Percentiles rank a stretch among this genome's conserved stretches.
These are phyloP conservation scores for Fusarium sarcochroum DNA, from an alignment of 2,329 filamentous ascomycete genomes.

Conservation along the genomic window DNA sequence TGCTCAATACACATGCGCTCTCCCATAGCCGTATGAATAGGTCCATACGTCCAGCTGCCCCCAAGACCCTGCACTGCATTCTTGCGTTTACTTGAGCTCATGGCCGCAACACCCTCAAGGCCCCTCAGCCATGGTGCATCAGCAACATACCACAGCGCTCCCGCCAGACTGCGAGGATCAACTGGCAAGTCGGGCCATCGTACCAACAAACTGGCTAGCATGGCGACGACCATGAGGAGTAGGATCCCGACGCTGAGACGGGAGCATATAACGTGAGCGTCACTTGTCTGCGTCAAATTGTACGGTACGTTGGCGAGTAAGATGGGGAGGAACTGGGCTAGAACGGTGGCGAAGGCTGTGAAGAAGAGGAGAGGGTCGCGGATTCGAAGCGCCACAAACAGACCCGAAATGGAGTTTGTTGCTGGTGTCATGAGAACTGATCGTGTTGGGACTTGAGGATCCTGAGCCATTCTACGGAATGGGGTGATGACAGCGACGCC, in stretches of 20 bases:
- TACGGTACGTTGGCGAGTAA: constrained; percentile 64
- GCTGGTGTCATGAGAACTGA: constrained; percentile 59
- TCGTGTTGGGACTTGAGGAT: constrained; percentile 51
- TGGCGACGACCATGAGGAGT: constrained; percentile 57
- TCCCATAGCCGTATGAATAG: constrained; percentile 30
- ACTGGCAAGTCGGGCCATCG: constrained; percentile 60
- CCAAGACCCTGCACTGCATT: constrained; percentile 30
- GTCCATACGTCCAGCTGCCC: constrained; percentile 39
- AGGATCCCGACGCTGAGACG: constrained; percentile 57
- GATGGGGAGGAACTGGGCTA: constrained; percentile 64
- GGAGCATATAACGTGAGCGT: constrained; percentile 58
- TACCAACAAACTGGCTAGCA: constrained; percentile 57
- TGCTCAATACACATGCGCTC: constrained; percentile 40
- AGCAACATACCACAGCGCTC: constrained; percentile 59
- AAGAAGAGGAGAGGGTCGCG: constrained; percentile 57
- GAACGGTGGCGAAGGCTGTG: constrained; percentile 58
- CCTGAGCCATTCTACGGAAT: constrained; percentile 56
- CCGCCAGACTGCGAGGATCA: constrained; percentile 61
- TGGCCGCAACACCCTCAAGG: constrained; percentile 35
- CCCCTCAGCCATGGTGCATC: constrained; percentile 38
- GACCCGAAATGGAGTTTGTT: constrained; percentile 61
- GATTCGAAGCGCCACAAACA: constrained; percentile 48
- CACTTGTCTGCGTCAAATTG: constrained; percentile 56
- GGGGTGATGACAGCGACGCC: constrained; percentile 60
- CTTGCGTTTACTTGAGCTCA: constrained; percentile 30